Base-by-base conservation (phyloP, 2,329 filamentous ascomycete genomes). In the Stemphylium beticola region DNA sequence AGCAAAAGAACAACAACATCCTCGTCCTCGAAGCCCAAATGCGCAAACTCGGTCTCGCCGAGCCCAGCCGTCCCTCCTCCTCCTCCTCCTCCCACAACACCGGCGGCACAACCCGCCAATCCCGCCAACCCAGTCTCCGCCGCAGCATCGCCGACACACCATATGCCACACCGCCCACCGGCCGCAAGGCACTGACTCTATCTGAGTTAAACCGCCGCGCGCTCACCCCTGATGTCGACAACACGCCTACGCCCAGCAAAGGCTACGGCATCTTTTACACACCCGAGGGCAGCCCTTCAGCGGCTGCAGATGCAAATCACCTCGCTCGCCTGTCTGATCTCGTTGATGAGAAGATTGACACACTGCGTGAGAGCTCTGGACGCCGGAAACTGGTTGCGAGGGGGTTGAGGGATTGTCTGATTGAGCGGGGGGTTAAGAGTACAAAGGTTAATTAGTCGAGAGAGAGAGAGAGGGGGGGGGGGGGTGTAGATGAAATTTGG, bases 1-100 rank as follows among this genome's bases (percentile, higher is more conserved):
- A 98, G 80, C 91, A 92, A 77, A 90, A 91, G 72, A 95, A 90
- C 70, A 91, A 89, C 53, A 93, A 98, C 66, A 87, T 99, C 47
- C 92, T 96, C 72, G 86, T 96, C 6, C 82, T 98, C 29, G 95
- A 98, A 77, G 85, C 87, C 42, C 91, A 96, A 72, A 86, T 99
- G 78, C 87, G 89, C 55, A 91, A 87, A 71, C 76, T 96, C 18
- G 74, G 76, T 2, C 54, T 74, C 15, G 37, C 55, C 26, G 65
- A 66, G 14, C 39, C 51, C 22, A 64, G 52, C 42, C 66, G 68
- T 3, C 66, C 68, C 2, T 64, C 62, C 5, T 68, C 66, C 4
- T 66, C 66, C 4, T 66, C 67, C 3, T 61, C 69, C 1, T 55
- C 61, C 10, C 60, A 61, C 48, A 53, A 50, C 4, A 26, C 57